Base-by-base conservation (phyloP, 2,329 filamentous ascomycete genomes). In the Calcarisporium arbuscula region DNA sequence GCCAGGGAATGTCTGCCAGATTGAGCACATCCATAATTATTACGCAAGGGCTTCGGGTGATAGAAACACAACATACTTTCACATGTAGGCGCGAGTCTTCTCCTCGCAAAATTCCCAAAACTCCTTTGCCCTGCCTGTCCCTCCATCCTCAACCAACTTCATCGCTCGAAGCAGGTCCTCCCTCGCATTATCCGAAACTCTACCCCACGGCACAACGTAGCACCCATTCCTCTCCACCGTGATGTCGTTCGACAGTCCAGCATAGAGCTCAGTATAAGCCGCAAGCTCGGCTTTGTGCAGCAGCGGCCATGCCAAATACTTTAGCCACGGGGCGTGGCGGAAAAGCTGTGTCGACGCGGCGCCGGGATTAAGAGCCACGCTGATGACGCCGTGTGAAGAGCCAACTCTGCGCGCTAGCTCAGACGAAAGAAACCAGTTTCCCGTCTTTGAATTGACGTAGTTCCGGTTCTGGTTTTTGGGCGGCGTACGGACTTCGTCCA, bases 261-360 rank as follows among this genome's bases (percentile, higher is more conserved):
- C 57, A 32, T 48, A 66, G 2, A 67, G 37, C 43, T 62, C 60
- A 1, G 63, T 64, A 36, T 62, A 64, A 3, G 61, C 64, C 6
- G 61, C 64, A 19, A 51, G 43, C 4, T 39, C 44, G 3, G 58
- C 43, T 11, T 52, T 49, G 31, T 62, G 49, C 4, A 56, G 38
- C 5, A 57, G 21, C 7, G 41, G 39, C 2, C 40, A 43, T 32
- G 53, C 40, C 20, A 56, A 21, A 23, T 46, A 41, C 40, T 47
- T 49, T 26, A 38, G 33, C 17, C 25, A 18, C 3, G 22, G 5
- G 41, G 40, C 8, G 30, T 39, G 10, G 33, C 46, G 36, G 42
- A 53, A 6, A 43, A 43, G 19, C 50, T 36, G 48, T 1, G 53
- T 48, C 19, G 41, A 47, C 16, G 60, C 37, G 36, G 60, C 60